phyloP scores from a whole-genome alignment of 169 alveolate genomes.

The Amoebophrya sp. region DNA sequence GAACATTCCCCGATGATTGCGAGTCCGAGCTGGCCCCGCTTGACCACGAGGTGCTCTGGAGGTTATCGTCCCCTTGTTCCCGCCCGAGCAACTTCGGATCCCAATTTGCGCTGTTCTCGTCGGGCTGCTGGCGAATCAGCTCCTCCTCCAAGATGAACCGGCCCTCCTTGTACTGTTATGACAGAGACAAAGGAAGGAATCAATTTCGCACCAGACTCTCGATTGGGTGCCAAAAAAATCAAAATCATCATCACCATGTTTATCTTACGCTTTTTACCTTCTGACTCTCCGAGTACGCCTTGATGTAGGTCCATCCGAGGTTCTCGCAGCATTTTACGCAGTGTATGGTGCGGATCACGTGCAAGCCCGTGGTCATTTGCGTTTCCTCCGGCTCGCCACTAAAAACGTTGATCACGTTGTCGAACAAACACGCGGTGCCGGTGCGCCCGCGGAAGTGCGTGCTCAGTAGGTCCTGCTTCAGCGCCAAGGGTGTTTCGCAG shows the following conservation, averaged over 20 bases:
- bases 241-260: too few relatives aligned
- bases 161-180: slow-evolving; percentile 17
- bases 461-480: neutral
- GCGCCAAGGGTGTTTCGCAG: neutral
- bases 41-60: too few relatives aligned
- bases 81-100: too few relatives aligned
- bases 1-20: too few relatives aligned
- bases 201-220: too few relatives aligned
- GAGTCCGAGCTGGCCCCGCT: too few relatives aligned
- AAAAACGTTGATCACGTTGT: neutral
- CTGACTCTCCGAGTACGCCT: neutral
- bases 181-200: too few relatives aligned
- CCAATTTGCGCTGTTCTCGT: too few relatives aligned
- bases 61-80: too few relatives aligned
- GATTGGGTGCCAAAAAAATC: too few relatives aligned
- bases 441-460: neutral
- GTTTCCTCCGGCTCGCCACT: neutral
- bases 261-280: too few relatives aligned
- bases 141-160: neutral
- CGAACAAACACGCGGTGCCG: neutral
- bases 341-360: neutral
- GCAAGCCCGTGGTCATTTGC: neutral
- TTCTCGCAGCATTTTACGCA: neutral
- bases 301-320: neutral
- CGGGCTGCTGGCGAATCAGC: neutral